Evolutionary conservation across 139 green algal genomes (phyloP).

Genomic region (Diplosphaera chodatii): DNA sequence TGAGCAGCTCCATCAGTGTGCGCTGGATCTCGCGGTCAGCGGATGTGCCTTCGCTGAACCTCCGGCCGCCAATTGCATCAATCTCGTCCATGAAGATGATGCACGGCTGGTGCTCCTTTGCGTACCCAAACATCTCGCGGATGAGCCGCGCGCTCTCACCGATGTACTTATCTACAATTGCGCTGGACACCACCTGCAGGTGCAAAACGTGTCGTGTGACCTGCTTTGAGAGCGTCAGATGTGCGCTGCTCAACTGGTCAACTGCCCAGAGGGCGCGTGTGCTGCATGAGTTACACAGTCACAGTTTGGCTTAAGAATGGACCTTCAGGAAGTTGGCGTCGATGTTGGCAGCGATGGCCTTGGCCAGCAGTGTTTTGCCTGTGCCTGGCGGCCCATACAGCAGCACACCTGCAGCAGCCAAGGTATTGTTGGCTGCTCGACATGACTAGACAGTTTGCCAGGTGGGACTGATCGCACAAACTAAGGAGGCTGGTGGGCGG

Average conservation of each 20-base stretch:
- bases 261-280: too few species aligned
- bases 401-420: slow-evolving; percentile 53
- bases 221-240: too few species aligned
- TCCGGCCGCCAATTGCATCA: slow-evolving; percentile 94
- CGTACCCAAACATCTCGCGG: slow-evolving; percentile 98
- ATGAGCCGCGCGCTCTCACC: slow-evolving; percentile 94
- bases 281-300: too few species aligned
- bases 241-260: too few species aligned
- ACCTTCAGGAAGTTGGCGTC: slow-evolving; percentile 97
- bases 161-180: slow-evolving; percentile 99
- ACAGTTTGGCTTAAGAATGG: too few species aligned
- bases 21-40: slow-evolving; percentile 98
- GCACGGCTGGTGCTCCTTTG: slow-evolving; percentile 94
- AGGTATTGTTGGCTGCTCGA: too few species aligned
- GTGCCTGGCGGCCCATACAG: slow-evolving; percentile 79
- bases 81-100: slow-evolving; percentile 99
- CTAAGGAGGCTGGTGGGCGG: too few species aligned
- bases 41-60: slow-evolving; percentile 95
- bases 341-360: slow-evolving; percentile 92
- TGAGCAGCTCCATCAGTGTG: slow-evolving; percentile 99
- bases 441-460: too few species aligned
- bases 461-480: too few species aligned
- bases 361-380: slow-evolving; percentile 93
- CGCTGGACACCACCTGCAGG: slow-evolving; percentile 86
- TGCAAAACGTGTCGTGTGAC: too few species aligned